Base-by-base conservation (phyloP, 1,139 yeast genomes). In the Lodderomyces parapsilosis region DNA sequence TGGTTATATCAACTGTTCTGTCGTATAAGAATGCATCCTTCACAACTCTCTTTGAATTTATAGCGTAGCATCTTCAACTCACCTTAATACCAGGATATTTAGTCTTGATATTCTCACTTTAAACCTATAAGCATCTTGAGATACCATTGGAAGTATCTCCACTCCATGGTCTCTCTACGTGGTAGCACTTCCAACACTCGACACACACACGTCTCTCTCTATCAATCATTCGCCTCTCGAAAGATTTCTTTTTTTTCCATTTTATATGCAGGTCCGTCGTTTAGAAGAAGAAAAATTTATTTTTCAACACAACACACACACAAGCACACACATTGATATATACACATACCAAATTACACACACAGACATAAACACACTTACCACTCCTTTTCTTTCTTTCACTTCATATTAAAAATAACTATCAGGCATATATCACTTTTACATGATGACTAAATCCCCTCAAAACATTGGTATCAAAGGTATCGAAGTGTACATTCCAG, bases 381-480 rank as follows among this genome's bases (percentile, higher is more conserved):
- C n/a, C n/a, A n/a, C n/a, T n/a, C 42, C 20, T 25, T 8, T 14
- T 33, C 9, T 5, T 30, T 15, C 33, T 30, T 30, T 13, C 34
- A 27, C 24, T 39, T 24, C 23, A 20, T 39, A 17, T 33, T 22
- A 18, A 23, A 30, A 30, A 4, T n/a, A n/a, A 30, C 19, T 30
- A n/a, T n/a, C n/a, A n/a, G n/a, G n/a, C n/a, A n/a, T n/a, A 14
- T n/a, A n/a, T 13, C 17, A 27, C 15, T 17, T 6, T 19, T 24
- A 23, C 31, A 42, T 30, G 33, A 49, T 49, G 52, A 47, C 53
- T 36, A 42, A 47, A 38, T 41, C 49, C 14, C 63, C 65, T 17
- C 59, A 59, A 63, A 91, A 93, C 75, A 79, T 93, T 58, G 99
- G 99, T 72, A 93, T 93, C 71, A 93, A 93, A 66, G 99, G 94